Base-by-base conservation (phyloP, 2,329 filamentous ascomycete species). In the Arthrobotrys megalospora region DNA sequence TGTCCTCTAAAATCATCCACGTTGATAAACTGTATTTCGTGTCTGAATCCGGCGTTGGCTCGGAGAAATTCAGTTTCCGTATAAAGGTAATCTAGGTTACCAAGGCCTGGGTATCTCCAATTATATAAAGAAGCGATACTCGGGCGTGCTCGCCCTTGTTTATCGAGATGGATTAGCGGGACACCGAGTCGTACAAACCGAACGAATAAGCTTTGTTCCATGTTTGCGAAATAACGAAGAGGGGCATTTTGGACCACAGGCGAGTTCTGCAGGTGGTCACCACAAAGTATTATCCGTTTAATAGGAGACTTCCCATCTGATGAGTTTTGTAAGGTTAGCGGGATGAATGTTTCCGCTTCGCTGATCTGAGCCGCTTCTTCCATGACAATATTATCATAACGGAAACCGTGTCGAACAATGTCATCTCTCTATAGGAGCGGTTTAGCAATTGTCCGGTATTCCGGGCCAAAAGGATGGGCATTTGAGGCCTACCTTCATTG, bases 321-420 rank as follows among this genome's bases (percentile, higher is more conserved):
- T n/a, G 68, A 68, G 80, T 92, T 93, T 83, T 99, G 96, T 85
- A 99, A 88, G n/a, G 94, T 92, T 66, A 97, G 87, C 0, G 96
- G 96, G 80, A 99, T 93, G 85, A 99, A 98, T 80, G 93, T 97
- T 83, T 99, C 96, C 53, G 97, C 92, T 84, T 99, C 96, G 0
- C 95, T 99, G 83, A 99, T 95, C 83, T 99, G 96, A 11, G 96
- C 96, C 4, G 96, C 95, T 87, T 99, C 96, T 86, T 99, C 96
- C 92, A 99, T 97, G 66, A 99, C 88, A 11, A 99, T 92, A 80
- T 97, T 99, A 86, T 98, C 94, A 82, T 99, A 99, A 81, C 93
- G 93, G 85, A 99, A 99, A 14, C 94, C 94, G n/a, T 98, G 88
- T 14, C 89, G 88, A 0, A 93, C 92, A 81, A 99, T 98, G 82